Percentiles rank a stretch among this genome's conserved stretches.
phyloP scores from a whole-genome alignment of 2,329 filamentous ascomycete species.

The Neopestalotiopsis clavispora region DNA sequence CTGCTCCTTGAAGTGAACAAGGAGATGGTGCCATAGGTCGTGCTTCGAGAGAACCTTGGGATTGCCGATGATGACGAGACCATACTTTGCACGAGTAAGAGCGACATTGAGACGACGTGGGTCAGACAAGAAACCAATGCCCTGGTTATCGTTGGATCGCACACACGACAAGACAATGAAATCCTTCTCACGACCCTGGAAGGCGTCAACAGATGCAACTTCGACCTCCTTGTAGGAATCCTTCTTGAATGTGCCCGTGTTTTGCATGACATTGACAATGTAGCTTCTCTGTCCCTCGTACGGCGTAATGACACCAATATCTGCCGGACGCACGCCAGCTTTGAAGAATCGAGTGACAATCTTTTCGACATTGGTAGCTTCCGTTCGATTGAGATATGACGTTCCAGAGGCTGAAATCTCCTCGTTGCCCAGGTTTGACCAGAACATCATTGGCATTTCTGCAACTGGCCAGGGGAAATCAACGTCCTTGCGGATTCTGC shows the following conservation, averaged over 20 bases:
- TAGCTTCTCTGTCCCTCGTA: constrained; percentile 99
- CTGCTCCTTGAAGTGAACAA: constrained; percentile 95
- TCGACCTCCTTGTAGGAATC: constrained; percentile 98
- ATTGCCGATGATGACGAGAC: constrained; percentile 94
- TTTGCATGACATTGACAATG: constrained; percentile 99
- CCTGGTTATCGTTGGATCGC: constrained; percentile 97
- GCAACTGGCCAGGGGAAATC: constrained; percentile 97
- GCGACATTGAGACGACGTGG: constrained; percentile 97
- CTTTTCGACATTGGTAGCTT: constrained; percentile 97
- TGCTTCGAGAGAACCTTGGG: constrained; percentile 98
- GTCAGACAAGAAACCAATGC: constrained; percentile 97
- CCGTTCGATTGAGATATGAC: constrained; percentile 96
- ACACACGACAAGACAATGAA: constrained; percentile 98
- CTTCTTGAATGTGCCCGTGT: constrained; percentile 96
- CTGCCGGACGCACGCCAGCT: constrained; percentile 89
- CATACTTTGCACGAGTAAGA: constrained; percentile 94
- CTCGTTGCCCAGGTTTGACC: constrained; percentile 96
- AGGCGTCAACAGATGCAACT: constrained; percentile 96
- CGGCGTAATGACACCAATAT: constrained; percentile 97
- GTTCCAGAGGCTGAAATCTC: constrained; percentile 98
- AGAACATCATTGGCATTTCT: constrained; percentile 99
- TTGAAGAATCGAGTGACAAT: constrained; percentile 99
- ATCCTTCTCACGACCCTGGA: constrained; percentile 98
- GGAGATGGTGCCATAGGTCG: constrained; percentile 93
- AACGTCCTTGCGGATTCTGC: constrained; percentile 88